phyloP scores from a whole-genome alignment of 2,329 filamentous ascomycete genomes.

The Bipolaris gigantea region DNA sequence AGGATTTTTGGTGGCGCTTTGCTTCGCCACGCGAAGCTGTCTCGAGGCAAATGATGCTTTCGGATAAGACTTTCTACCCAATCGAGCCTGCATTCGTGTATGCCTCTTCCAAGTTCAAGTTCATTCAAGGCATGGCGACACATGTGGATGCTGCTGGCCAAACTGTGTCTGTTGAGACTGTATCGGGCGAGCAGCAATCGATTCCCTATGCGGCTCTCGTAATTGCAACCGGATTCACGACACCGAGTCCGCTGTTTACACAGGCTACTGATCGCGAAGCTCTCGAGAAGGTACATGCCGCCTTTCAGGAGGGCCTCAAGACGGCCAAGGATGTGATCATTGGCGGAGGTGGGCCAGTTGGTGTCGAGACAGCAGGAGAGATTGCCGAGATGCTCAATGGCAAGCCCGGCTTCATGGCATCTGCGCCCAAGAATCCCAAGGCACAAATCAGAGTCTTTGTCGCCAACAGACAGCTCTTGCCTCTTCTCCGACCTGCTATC shows the following conservation, averaged over 20 bases:
- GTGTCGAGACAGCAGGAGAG: constrained; percentile 56
- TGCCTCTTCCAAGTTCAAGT: constrained; percentile 51
- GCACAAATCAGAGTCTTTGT: constrained; percentile 52
- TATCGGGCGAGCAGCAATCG: constrained; percentile 33
- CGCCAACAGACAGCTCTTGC: constrained; percentile 50
- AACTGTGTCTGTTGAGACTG: constrained; percentile 47
- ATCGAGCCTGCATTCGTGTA: constrained; percentile 59
- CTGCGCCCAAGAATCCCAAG: constrained; percentile 45
- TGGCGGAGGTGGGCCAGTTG: constrained; percentile 54
- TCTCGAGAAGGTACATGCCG: constrained; percentile 38
- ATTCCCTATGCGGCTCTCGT: constrained; percentile 58
- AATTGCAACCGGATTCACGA: constrained; percentile 58
- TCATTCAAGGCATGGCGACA: constrained; percentile 56
- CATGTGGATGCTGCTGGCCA: constrained; percentile 51
- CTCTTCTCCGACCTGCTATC: constrained; percentile 48
- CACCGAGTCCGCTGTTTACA: constrained; percentile 52
- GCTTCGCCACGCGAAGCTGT: constrained; percentile 58
- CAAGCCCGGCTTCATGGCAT: constrained; percentile 40
- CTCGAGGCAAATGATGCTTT: constrained; percentile 53
- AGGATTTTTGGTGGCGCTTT: constrained; percentile 58
- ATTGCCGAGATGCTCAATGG: constrained; percentile 50
- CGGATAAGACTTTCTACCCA: constrained; percentile 55
- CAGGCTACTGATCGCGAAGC: constrained; percentile 38
- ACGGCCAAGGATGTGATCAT: constrained; percentile 51
- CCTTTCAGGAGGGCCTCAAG: constrained; percentile 43